phyloP scores from a whole-genome alignment of 257 asterid species.

The Solanum chiquidenum region DNA sequence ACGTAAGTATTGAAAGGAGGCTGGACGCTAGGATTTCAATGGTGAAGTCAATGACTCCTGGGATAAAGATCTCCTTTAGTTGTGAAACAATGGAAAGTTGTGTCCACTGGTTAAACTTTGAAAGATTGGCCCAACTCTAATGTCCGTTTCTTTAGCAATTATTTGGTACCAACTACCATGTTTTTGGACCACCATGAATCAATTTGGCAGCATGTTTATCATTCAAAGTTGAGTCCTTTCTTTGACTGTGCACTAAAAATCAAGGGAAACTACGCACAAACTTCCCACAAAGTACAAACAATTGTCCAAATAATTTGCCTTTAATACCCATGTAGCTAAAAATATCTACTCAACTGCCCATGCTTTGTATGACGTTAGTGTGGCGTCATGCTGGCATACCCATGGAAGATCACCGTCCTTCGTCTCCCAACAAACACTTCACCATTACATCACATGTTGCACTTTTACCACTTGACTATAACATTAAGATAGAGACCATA shows the following conservation, averaged over 20 bases:
- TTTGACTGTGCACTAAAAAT: neutral
- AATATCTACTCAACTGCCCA: neutral
- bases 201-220: neutral
- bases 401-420: neutral
- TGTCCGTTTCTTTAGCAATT: neutral
- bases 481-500: neutral
- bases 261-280: neutral
- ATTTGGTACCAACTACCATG: too few species aligned
- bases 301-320: too few species aligned
- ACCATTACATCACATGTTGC: neutral
- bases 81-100: neutral
- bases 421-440: neutral
- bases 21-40: neutral
- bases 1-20: neutral
- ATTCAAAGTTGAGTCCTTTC: neutral
- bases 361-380: neutral
- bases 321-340: neutral
- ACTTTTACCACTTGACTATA: neutral
- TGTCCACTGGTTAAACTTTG: neutral
- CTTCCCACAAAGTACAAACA: neutral
- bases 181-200: neutral
- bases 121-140: neutral
- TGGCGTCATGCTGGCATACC: neutral
- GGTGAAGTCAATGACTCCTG: too few species aligned
- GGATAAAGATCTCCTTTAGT: neutral